Conservation (phyloP, 495 filamentous ascomycete species). For the Elaphomyces granulatus region DNA sequence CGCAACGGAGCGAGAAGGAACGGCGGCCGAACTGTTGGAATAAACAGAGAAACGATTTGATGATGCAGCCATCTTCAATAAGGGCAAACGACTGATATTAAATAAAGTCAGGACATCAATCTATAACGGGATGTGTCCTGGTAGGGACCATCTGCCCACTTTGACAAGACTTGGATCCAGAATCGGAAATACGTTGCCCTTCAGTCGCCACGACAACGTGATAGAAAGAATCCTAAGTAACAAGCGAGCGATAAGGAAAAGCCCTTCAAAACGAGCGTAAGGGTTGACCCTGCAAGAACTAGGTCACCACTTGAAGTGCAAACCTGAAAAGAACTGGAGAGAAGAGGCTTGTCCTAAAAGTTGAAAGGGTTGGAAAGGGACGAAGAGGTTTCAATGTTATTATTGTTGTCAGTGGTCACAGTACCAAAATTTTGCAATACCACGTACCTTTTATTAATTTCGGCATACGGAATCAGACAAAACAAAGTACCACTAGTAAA, state of each 20-base stretch:
- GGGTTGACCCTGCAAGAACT: not conserved
- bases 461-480: too few species aligned
- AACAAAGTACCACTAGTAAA: too few species aligned
- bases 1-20: conserved; percentile 40
- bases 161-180: too few species aligned
- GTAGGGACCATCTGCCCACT: too few species aligned
- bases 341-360: too few species aligned
- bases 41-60: conserved; percentile 80
- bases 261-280: not conserved
- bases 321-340: not conserved
- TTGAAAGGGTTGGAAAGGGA: too few species aligned
- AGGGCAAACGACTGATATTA: not conserved
- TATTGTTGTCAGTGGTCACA: too few species aligned
- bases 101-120: too few species aligned
- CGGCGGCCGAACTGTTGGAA: conserved; percentile 55
- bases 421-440: too few species aligned
- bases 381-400: too few species aligned
- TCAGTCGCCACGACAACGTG: not conserved
- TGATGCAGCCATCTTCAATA: conserved; percentile 27
- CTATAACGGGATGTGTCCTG: too few species aligned
- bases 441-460: too few species aligned
- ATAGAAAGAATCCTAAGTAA: not conserved
- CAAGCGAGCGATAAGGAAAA: not conserved
- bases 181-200: not conserved
- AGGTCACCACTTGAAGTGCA: not conserved